phyloP scores from a whole-genome alignment of 2,329 filamentous ascomycete genomes.

The Talaromyces sp. region DNA sequence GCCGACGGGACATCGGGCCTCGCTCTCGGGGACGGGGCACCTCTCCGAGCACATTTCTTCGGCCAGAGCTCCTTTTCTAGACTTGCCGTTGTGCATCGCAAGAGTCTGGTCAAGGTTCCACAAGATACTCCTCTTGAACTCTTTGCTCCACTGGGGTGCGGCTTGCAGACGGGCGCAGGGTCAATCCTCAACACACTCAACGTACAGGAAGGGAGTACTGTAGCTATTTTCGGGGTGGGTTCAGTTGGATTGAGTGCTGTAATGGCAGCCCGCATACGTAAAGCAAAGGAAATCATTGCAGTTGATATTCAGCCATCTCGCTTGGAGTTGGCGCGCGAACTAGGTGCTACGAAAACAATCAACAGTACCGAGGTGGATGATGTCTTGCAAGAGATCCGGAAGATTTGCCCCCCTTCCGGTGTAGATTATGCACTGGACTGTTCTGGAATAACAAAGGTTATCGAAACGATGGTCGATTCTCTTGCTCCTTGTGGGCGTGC shows the following conservation, averaged over 20 bases:
- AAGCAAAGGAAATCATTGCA: constrained; percentile 35
- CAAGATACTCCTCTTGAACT: constrained; percentile 19
- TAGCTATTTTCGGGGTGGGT: constrained; percentile 28
- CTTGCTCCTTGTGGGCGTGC: neutral
- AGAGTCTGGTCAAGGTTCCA: constrained; percentile 24
- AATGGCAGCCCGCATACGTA: constrained; percentile 17
- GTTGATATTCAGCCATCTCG: constrained; percentile 42
- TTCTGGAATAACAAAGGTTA: neutral
- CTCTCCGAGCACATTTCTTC: constrained; percentile 29
- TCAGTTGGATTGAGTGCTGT: constrained; percentile 20
- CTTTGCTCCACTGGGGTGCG: constrained; percentile 28
- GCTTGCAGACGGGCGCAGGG: constrained; percentile 29
- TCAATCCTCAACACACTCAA: constrained; percentile 27
- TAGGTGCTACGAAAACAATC: constrained; percentile 43
- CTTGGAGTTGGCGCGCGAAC: constrained; percentile 39
- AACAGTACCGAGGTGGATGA: constrained; percentile 17
- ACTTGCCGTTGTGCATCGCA: constrained; percentile 25
- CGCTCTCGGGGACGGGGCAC: constrained; percentile 14
- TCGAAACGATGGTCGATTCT: neutral
- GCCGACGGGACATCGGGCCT: constrained; percentile 19
- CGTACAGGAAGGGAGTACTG: constrained; percentile 15
- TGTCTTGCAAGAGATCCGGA: neutral
- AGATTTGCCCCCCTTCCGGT: neutral
- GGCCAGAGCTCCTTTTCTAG: constrained; percentile 32
- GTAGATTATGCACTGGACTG: neutral